phyloP scores from a whole-genome alignment of 2,329 filamentous ascomycete genomes.

The Exophiala bonariae region DNA sequence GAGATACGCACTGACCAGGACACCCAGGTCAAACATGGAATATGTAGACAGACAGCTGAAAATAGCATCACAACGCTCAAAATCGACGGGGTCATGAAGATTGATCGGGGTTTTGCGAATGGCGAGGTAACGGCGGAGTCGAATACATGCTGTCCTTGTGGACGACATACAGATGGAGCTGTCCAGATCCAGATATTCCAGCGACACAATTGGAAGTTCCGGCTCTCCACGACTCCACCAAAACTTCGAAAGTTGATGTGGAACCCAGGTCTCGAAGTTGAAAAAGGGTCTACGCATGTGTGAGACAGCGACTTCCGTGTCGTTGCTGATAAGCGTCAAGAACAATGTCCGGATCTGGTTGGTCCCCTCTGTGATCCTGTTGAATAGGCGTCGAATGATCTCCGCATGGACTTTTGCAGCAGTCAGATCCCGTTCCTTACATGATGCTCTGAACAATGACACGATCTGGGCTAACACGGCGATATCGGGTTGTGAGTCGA shows the following conservation, averaged over 20 bases:
- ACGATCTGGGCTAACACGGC: slow-evolving; percentile 10
- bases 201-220: slow-evolving; percentile 2
- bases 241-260: slow-evolving; percentile 6
- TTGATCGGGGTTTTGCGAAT: slow-evolving; percentile 3
- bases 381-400: slow-evolving; percentile 12
- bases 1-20: slow-evolving; percentile 11
- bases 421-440: slow-evolving; percentile 8
- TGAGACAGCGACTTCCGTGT: slow-evolving; percentile 10
- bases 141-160: slow-evolving; percentile 4
- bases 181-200: slow-evolving; percentile 4
- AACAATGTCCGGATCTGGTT: slow-evolving; percentile 9
- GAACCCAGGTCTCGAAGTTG: slow-evolving; percentile 11
- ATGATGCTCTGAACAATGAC: slow-evolving; percentile 11
- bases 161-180: slow-evolving; percentile 1
- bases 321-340: slow-evolving; percentile 14
- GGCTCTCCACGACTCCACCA: slow-evolving; percentile 3
- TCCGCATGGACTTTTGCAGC: slow-evolving; percentile 9
- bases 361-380: slow-evolving; percentile 1
- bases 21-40: slow-evolving; percentile 9
- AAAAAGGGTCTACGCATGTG: slow-evolving; percentile 12
- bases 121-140: slow-evolving; percentile 9
- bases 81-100: slow-evolving; percentile 12
- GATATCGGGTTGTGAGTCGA: slow-evolving; percentile 9
- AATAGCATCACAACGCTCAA: slow-evolving; percentile 8
- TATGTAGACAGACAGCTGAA: slow-evolving; percentile 8